phyloP scores from a whole-genome alignment of 23 red algal species.

The Gracilaria gracilis region DNA sequence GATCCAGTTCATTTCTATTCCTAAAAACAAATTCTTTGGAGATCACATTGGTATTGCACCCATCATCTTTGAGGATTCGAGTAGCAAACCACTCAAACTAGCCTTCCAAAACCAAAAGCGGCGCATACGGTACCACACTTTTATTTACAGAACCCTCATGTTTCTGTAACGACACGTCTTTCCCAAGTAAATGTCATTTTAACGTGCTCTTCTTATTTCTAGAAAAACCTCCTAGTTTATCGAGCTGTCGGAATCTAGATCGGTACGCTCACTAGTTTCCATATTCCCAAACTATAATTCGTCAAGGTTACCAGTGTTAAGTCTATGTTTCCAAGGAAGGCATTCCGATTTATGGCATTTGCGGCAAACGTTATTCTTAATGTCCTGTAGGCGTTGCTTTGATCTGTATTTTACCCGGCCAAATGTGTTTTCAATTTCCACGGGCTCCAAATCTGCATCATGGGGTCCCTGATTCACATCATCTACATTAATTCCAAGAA shows the following conservation, averaged over 20 bases:
- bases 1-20: not conserved
- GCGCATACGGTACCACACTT: not conserved
- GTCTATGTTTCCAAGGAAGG: conserved; percentile 30
- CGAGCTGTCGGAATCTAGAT: not conserved
- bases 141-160: not conserved
- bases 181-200: conserved; percentile 7
- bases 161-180: not conserved
- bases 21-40: not conserved
- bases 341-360: conserved; percentile 13
- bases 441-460: not conserved
- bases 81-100: not conserved
- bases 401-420: not conserved
- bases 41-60: conserved; percentile 48
- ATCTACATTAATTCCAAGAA: not conserved
- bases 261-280: not conserved
- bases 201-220: conserved; percentile 12
- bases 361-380: not conserved
- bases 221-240: not conserved
- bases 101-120: not conserved
- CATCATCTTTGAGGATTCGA: conserved; percentile 33
- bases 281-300: not conserved
- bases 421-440: conserved; percentile 33
- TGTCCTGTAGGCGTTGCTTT: conserved; percentile 35
- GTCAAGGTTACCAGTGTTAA: too few relatives aligned
- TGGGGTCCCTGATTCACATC: not conserved